A percentile compares a stretch with the other conserved stretches of the same genome.
phyloP scores from a whole-genome alignment of 192 early-diverging fungal species.

The Rhizophlyctis rosea region DNA sequence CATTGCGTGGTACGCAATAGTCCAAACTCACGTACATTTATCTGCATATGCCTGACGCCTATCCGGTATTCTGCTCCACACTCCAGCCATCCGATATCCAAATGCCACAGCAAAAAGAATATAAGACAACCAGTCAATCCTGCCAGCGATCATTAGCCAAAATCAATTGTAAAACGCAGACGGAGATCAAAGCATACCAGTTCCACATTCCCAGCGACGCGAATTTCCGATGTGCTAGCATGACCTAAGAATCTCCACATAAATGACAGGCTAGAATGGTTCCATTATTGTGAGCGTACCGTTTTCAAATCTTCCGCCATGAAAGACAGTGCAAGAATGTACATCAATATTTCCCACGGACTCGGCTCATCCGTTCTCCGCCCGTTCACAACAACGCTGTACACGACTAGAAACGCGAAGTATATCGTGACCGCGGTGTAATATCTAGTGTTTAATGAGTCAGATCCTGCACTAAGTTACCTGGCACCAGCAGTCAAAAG shows the following conservation, averaged over 20 bases:
- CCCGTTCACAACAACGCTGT: slow-evolving; percentile 5
- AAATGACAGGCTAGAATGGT: no score
- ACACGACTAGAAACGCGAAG: slow-evolving; percentile 14
- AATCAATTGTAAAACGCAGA: no score
- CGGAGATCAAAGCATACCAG: no score
- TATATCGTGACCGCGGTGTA: slow-evolving; percentile 23
- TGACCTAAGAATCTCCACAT: not conserved
- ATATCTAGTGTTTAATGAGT: slow-evolving; percentile 3
- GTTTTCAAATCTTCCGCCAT: not conserved
- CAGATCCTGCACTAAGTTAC: no score
- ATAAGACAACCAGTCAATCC: slow-evolving; percentile 14
- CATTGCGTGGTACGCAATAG: no score
- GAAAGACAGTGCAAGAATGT: slow-evolving; percentile 12
- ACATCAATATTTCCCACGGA: slow-evolving; percentile 10
- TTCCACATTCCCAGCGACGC: slow-evolving; percentile 14
- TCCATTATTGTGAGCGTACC: not conserved
- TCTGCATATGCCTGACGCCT: no score
- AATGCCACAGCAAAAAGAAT: slow-evolving; percentile 16
- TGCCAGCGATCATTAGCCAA: no score
- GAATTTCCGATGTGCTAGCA: not conserved
- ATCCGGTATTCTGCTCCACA: no score
- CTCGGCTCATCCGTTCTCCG: slow-evolving; percentile 4
- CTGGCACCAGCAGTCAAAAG: not conserved
- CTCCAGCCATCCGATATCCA: not conserved
- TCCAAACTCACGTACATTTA: no score